Evolutionary conservation across 1,284 basidiomycete species (phyloP).

Genomic region (Malassezia equina): DNA sequence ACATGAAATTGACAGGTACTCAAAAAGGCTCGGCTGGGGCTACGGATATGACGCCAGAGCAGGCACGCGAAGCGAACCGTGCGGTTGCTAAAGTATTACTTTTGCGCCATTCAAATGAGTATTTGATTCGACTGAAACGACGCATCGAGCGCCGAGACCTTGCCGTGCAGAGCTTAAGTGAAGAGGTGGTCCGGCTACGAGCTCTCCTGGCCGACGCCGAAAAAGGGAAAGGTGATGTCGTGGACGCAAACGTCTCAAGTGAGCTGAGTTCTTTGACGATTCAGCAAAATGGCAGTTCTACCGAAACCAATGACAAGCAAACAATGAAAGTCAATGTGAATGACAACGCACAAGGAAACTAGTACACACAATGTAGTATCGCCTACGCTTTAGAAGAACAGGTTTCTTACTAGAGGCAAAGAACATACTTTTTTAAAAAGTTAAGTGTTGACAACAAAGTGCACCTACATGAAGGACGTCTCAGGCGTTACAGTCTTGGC

Average conservation of each 20-base stretch:
- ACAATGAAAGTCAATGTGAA: background rate
- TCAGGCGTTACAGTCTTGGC: background rate
- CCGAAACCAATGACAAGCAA: background rate
- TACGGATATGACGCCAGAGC: constrained; percentile 16
- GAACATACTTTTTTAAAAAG: too few relatives aligned
- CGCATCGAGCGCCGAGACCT: constrained; percentile 72
- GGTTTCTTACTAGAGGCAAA: background rate
- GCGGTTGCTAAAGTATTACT: constrained; percentile 91
- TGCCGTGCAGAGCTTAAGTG: constrained; percentile 63
- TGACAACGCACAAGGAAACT: background rate
- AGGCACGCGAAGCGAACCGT: constrained; percentile 51
- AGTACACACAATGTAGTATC: background rate
- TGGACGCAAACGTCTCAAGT: constrained; percentile 3
- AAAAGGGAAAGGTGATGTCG: background rate
- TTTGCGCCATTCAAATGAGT: constrained; percentile 78
- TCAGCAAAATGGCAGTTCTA: background rate
- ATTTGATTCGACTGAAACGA: constrained; percentile 64
- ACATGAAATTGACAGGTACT: constrained; percentile 1
- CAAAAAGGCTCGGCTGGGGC: background rate
- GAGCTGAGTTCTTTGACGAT: constrained; percentile 1
- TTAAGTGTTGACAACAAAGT: background rate
- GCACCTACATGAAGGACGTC: background rate
- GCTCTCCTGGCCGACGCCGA: background rate
- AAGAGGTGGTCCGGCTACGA: constrained; percentile 61
- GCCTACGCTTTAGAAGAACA: background rate